Evolutionary conservation across 225 moss, liverwort and hornwort genomes (phyloP).

Genomic region (Sphagnum tenellum): DNA sequence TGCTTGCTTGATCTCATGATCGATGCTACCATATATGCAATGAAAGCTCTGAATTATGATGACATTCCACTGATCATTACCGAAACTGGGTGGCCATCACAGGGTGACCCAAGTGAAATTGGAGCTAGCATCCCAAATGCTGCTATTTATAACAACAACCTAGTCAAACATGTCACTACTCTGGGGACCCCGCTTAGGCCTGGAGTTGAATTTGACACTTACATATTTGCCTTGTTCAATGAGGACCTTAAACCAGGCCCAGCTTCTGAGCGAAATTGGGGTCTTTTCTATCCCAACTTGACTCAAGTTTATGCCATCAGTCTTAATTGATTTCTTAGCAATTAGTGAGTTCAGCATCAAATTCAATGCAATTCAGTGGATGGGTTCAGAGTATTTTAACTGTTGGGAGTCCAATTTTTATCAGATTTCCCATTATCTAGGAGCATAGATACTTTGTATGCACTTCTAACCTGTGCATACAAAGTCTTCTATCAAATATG

Average conservation of each 20-base stretch:
- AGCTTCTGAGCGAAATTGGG: constrained; percentile 68
- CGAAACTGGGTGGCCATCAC: constrained; percentile 88
- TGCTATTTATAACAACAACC: constrained; percentile 56
- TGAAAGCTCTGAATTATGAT: constrained; percentile 40
- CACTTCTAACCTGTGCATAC: no score
- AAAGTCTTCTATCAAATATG: no score
- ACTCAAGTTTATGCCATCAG: constrained; percentile 25
- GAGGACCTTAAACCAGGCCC: constrained; percentile 66
- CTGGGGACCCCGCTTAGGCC: constrained; percentile 61
- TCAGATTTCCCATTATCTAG: no score
- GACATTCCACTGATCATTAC: constrained; percentile 56
- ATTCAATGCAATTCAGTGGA: no score
- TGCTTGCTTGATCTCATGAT: constrained; percentile 77
- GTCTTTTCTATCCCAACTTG: constrained; percentile 46
- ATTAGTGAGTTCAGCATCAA: no score
- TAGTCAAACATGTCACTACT: constrained; percentile 57
- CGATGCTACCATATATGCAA: constrained; percentile 72
- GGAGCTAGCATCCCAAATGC: constrained; percentile 52
- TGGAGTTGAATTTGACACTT: constrained; percentile 47
- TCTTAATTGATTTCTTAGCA: constrained; percentile 1
- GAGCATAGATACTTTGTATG: no score
- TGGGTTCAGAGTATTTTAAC: no score
- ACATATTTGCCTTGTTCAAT: constrained; percentile 70
- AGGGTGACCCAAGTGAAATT: constrained; percentile 41
- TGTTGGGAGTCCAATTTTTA: no score